These are phyloP conservation scores for Ustilago tritici DNA, from an alignment of 1,284 basidiomycete genomes.

Conservation along the genomic window DNA sequence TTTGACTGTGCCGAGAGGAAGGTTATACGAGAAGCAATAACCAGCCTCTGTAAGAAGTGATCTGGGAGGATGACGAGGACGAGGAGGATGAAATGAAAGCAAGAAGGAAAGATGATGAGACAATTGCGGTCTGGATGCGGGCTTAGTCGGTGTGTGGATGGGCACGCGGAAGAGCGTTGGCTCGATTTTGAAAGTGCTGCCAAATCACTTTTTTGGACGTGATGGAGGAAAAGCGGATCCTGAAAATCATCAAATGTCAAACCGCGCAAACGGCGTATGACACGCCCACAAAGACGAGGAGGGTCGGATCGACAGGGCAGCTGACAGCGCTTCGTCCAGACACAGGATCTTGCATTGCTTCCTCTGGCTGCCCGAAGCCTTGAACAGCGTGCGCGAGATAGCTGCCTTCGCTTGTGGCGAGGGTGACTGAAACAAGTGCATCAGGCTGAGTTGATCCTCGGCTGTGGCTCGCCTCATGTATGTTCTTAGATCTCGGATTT, in stretches of 20 bases:
- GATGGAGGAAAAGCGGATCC: not conserved
- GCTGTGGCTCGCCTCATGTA: constrained; percentile 5
- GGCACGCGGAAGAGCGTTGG: not conserved
- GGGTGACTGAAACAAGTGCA: not conserved
- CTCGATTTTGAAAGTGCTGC: not conserved
- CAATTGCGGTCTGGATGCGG: not conserved
- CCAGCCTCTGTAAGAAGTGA: not conserved
- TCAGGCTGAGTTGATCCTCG: constrained; percentile 8
- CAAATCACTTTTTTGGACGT: constrained; percentile 7
- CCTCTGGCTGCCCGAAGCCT: not conserved
- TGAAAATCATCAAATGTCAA: constrained; percentile 4
- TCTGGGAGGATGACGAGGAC: not conserved
- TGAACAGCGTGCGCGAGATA: not conserved
- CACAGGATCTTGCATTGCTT: not conserved
- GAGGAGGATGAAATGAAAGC: not conserved
- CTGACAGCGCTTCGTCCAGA: not conserved
- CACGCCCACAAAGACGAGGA: not conserved
- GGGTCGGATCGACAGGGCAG: constrained; percentile 1
- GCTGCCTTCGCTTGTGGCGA: not conserved
- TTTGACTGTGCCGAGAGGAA: not conserved
- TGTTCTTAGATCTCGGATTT: constrained; percentile 22
- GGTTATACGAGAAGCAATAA: not conserved
- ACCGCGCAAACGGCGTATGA: not conserved
- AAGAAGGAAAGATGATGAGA: not conserved
- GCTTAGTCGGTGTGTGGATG: constrained; percentile 8